Evolutionary conservation across 2,329 filamentous ascomycete species (phyloP), one percentile per base, ranked within the genome.

Genomic region (Penicillium sp.): DNA sequence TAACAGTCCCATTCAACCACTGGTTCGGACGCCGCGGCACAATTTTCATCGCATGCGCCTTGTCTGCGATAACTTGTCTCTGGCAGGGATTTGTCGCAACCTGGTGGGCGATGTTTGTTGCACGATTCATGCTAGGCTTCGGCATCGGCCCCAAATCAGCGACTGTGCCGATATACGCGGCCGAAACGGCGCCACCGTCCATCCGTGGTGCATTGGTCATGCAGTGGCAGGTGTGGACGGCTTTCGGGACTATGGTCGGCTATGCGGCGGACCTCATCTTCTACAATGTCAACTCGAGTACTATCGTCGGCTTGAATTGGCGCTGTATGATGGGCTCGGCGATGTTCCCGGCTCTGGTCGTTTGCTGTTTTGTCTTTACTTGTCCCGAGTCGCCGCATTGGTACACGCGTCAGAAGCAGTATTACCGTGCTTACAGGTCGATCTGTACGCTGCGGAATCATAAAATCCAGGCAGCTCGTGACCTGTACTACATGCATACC

Each of bases 131-230:
- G 13, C 82, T 93, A 59, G 91, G 91, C 10, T 84, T 94, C 45
- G 89, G 88, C 1, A 91, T 92, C 77, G 89, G 89, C 29, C 81
- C 87, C 16, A 92, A 92, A 69, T 85, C 86, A 21, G 85, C 87
- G 0, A 90, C 88, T 0, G 87, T 91, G 2, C 89, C 90, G 0
- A 86, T 92, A 29, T 92, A 90, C 65, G 86, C 88, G 0, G 89
- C 89, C 2, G 89, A 92, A 72, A 89, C 85, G 55, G 83, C 86
- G 0, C 89, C 89, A 0, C 85, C 88, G 1, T 72, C 76, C 5
- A 87, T 91, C 53, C 84, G 89, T 69, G 88, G 89, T 61, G 89
- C 87, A 8, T 79, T 94, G 19, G 89, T 92, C 61, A 93, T 93
- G 89, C 87, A 86, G 60, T 93, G 90, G 89, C 87, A 92, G 74